phyloP scores from a whole-genome alignment of 306 rosid genomes.

The Cucurbita pepo region DNA sequence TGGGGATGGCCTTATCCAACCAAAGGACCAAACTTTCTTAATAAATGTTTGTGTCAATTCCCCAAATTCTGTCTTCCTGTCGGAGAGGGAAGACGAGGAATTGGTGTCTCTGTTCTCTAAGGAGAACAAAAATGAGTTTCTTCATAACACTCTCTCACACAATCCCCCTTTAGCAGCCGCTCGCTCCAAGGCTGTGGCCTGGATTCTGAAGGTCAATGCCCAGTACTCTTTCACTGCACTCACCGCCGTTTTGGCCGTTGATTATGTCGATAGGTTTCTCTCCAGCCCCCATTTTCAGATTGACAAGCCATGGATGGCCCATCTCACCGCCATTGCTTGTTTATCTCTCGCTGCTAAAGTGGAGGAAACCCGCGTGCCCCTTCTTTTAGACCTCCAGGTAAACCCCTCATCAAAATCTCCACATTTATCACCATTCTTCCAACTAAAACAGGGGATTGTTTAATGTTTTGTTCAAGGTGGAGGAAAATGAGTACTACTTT shows the following conservation, averaged over 20 bases:
- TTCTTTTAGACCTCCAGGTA: conserved; percentile 63
- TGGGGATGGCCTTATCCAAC: conserved; percentile 16
- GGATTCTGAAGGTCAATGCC: conserved; percentile 58
- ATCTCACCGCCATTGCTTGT: conserved; percentile 67
- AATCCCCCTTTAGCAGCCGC: conserved; percentile 17
- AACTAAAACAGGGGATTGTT: not conserved
- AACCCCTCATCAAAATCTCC: not conserved
- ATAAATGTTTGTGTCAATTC: not conserved
- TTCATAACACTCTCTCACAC: conserved; percentile 3
- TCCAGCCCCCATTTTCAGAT: conserved; percentile 23
- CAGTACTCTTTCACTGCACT: conserved; percentile 59
- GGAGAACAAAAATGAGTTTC: conserved; percentile 22
- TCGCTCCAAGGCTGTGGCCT: conserved; percentile 42
- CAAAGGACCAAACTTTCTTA: conserved; percentile 6
- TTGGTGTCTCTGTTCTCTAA: conserved; percentile 36
- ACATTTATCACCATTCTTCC: not conserved
- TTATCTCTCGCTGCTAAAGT: conserved; percentile 84
- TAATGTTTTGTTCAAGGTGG: conserved; percentile 31
- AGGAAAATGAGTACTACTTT: conserved; percentile 39
- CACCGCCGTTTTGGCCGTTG: conserved; percentile 62
- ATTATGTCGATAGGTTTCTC: conserved; percentile 65
- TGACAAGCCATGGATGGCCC: conserved; percentile 83
- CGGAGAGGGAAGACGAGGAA: conserved; percentile 58
- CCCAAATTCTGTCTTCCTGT: conserved; percentile 12
- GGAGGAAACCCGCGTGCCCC: conserved; percentile 78